A percentile compares a stretch with the other conserved stretches of the same genome.
phyloP scores from a whole-genome alignment of 768 basidiomycete species.

The Porpolomopsis calyptriformis region DNA sequence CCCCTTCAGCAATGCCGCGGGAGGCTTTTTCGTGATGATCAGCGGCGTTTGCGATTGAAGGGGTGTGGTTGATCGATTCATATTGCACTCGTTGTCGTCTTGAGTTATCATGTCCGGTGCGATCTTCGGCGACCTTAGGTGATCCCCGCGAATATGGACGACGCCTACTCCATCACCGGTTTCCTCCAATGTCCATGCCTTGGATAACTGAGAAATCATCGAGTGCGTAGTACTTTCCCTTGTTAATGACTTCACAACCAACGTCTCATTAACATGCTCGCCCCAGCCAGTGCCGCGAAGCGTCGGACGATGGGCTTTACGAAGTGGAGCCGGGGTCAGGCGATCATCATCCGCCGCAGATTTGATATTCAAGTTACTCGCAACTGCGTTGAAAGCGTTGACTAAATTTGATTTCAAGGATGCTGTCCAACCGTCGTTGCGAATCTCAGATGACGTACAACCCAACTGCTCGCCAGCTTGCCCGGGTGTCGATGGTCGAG shows the following conservation, averaged over 20 bases:
- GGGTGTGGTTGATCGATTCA: conserved; percentile 9
- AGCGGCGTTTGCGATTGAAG: conserved; percentile 12
- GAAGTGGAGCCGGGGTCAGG: conserved; percentile 17
- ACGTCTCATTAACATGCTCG: conserved; percentile 2
- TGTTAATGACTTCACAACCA: conserved; percentile 9
- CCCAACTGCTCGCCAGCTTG: conserved; percentile 7
- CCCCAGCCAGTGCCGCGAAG: conserved; percentile 9
- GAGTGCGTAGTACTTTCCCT: conserved; percentile 9
- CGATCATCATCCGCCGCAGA: conserved; percentile 13
- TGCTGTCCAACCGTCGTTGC: conserved; percentile 29
- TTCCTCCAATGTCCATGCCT: conserved; percentile 32
- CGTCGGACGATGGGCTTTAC: conserved; percentile 13
- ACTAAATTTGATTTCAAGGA: conserved; percentile 35
- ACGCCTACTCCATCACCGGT: conserved; percentile 27
- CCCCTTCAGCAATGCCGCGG: conserved; percentile 10
- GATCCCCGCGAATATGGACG: conserved; percentile 24
- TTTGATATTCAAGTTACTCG: conserved; percentile 27
- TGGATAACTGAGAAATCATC: conserved; percentile 12
- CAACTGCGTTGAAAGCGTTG: conserved; percentile 40
- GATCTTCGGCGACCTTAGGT: conserved; percentile 2
- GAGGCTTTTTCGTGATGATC: conserved; percentile 8
- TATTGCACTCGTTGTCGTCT: conserved; percentile 7
- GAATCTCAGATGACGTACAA: conserved; percentile 5
- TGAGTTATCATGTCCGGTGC: background rate
- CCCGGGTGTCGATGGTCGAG: conserved; percentile 22